Evolutionary conservation across 306 rosid genomes (phyloP).

Genomic region (Cicer arietinum): DNA sequence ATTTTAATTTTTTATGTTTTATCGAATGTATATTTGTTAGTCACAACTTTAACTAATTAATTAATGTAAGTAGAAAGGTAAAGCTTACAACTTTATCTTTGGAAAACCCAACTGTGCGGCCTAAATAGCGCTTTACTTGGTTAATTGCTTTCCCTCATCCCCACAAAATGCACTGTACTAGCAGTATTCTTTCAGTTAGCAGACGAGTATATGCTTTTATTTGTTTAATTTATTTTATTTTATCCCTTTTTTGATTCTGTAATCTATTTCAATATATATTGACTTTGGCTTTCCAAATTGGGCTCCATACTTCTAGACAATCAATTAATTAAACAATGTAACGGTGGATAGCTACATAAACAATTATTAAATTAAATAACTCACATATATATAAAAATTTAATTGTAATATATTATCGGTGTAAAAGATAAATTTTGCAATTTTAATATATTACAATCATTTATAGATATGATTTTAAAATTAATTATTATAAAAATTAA

Average conservation of each 20-base stretch:
- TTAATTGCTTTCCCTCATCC: slow-evolving; percentile 41
- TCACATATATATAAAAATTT: background rate
- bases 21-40: no score
- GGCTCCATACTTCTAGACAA: slow-evolving; percentile 48
- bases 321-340: slow-evolving; percentile 35
- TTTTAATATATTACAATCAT: no score
- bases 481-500: no score
- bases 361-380: background rate
- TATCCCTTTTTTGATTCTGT: background rate
- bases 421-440: no score
- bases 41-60: slow-evolving; percentile 4
- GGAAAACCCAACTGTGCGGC: slow-evolving; percentile 66
- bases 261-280: slow-evolving; percentile 44
- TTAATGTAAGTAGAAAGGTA: slow-evolving; percentile 59
- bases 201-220: slow-evolving; percentile 60
- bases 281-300: slow-evolving; percentile 61
- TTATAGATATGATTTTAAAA: no score
- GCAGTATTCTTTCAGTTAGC: slow-evolving; percentile 44
- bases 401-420: no score
- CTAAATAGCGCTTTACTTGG: slow-evolving; percentile 60
- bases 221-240: background rate
- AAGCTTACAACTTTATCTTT: slow-evolving; percentile 68
- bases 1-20: no score
- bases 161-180: slow-evolving; percentile 43
- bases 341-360: slow-evolving; percentile 13